These are phyloP conservation scores for Plasmodium coatneyi DNA, from an alignment of 169 alveolate genomes.

Conservation along the genomic window DNA sequence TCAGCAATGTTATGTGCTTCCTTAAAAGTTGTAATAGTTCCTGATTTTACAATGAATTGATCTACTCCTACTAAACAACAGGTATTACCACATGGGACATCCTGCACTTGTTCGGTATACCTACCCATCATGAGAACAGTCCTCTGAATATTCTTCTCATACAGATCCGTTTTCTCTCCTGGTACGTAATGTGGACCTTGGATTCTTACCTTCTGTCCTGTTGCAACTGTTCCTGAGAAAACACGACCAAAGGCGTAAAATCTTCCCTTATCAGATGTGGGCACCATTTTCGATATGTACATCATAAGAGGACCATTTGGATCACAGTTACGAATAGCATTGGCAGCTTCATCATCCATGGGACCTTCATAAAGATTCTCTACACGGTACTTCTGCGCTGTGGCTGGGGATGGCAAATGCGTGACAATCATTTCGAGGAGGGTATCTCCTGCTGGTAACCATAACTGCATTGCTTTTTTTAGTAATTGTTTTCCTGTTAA, in stretches of 20 bases:
- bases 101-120: constrained; percentile 96
- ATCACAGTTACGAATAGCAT: constrained; percentile 96
- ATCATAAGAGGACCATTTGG: constrained; percentile 99
- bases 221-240: constrained; percentile 99
- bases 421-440: constrained; percentile 98
- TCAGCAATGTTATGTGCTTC: constrained; percentile 98
- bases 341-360: constrained; percentile 98
- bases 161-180: constrained; percentile 98
- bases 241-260: constrained; percentile 99
- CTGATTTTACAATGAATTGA: constrained; percentile 97
- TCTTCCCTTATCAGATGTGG: constrained; percentile 99
- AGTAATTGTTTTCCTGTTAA: constrained; percentile 96
- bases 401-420: constrained; percentile 98
- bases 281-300: constrained; percentile 99
- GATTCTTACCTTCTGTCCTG: constrained; percentile 98
- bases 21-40: constrained; percentile 97
- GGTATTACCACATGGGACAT: constrained; percentile 99
- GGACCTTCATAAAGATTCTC: constrained; percentile 98
- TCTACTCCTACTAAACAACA: constrained; percentile 99
- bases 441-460: constrained; percentile 99
- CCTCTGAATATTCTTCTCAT: constrained; percentile 96
- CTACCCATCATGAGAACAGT: constrained; percentile 99
- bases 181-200: constrained; percentile 99
- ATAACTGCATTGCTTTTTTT: constrained; percentile 98
- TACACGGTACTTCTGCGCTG: constrained; percentile 98